Conservation (phyloP, 2,329 filamentous ascomycete genomes). For the Fusarium sp. region DNA sequence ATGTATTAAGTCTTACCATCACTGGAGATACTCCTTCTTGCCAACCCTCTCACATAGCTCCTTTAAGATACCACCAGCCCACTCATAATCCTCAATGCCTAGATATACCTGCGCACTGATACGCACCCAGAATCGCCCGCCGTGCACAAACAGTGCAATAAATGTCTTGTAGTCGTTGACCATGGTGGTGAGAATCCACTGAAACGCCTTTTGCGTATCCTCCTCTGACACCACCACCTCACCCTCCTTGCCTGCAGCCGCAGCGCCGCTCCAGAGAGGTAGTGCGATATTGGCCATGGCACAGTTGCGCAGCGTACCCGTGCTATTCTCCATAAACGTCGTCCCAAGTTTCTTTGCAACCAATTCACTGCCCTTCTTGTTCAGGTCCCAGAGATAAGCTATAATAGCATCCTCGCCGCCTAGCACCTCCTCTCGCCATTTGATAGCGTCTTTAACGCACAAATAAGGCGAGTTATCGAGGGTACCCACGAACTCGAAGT, state of each 20-base stretch:
- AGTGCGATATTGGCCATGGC: constrained; percentile 81
- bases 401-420: constrained; percentile 82
- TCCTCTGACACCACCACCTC: constrained; percentile 51
- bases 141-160: constrained; percentile 74
- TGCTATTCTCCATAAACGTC: constrained; percentile 77
- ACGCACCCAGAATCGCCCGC: constrained; percentile 76
- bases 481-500: constrained; percentile 85
- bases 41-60: constrained; percentile 60
- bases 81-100: constrained; percentile 84
- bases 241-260: constrained; percentile 45
- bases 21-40: constrained; percentile 53
- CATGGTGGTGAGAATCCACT: constrained; percentile 72
- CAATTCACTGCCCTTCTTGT: constrained; percentile 72
- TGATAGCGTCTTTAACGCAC: constrained; percentile 78
- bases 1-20: background rate
- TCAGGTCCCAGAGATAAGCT: constrained; percentile 74
- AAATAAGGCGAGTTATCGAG: constrained; percentile 80
- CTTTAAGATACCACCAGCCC: constrained; percentile 72
- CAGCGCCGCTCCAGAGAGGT: constrained; percentile 67
- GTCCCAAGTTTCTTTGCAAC: constrained; percentile 78
- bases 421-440: constrained; percentile 77
- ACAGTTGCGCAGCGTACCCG: constrained; percentile 74
- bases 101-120: constrained; percentile 88
- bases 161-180: constrained; percentile 78
- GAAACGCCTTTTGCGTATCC: constrained; percentile 58